These are phyloP conservation scores for Geotrichum ghanense DNA, from an alignment of 805 yeast species.

Conservation along the genomic window DNA sequence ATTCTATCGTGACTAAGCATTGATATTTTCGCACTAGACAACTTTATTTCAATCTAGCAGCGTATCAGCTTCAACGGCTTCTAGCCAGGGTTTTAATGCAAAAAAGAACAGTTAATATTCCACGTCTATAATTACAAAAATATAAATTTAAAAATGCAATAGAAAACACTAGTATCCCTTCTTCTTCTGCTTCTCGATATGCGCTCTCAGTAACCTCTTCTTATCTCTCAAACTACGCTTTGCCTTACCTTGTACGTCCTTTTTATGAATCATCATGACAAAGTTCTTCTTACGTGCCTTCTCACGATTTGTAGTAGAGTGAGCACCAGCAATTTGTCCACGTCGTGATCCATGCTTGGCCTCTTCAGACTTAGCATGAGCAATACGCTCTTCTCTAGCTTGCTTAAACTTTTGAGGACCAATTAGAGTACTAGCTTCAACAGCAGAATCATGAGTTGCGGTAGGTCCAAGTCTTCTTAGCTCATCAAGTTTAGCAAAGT, in stretches of 20 bases:
- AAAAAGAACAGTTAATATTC: too few species aligned
- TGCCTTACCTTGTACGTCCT: constrained; percentile 87
- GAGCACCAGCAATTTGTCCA: constrained; percentile 58
- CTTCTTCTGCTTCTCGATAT: constrained; percentile 82
- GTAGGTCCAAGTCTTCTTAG: constrained; percentile 56
- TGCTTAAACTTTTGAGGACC: constrained; percentile 77
- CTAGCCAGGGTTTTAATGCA: too few species aligned
- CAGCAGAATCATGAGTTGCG: constrained; percentile 60
- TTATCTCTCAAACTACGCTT: constrained; percentile 82
- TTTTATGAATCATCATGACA: constrained; percentile 96
- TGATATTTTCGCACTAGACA: too few species aligned
- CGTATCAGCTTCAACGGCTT: too few species aligned
- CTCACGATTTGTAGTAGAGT: constrained; percentile 89
- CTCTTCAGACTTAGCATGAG: constrained; percentile 77
- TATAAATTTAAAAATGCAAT: constrained; percentile 1
- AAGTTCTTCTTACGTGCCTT: constrained; percentile 98
- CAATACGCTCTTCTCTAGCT: constrained; percentile 81
- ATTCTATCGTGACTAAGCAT: too few species aligned
- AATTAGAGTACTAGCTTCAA: constrained; percentile 64
- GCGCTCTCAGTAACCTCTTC: constrained; percentile 78
- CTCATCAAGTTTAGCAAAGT: constrained; percentile 90
- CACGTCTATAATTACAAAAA: too few species aligned
- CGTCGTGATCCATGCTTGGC: constrained; percentile 83
- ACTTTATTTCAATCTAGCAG: too few species aligned
- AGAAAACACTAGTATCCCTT: constrained; percentile 42